These are phyloP conservation scores for Xylaria grammica DNA, from an alignment of 495 filamentous ascomycete species.

Conservation along the genomic window DNA sequence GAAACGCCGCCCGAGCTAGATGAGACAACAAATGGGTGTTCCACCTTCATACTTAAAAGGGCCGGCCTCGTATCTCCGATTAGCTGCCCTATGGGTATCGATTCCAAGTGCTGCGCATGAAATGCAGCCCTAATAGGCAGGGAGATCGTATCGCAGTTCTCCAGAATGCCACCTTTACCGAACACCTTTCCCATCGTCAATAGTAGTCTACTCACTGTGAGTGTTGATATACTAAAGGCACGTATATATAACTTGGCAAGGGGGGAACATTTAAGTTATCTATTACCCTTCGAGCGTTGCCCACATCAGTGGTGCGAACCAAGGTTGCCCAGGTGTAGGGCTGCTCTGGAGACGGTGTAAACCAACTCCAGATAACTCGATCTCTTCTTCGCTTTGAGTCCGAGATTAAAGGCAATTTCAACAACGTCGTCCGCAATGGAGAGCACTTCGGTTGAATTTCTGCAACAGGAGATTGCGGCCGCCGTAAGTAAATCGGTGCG, in stretches of 20 bases:
- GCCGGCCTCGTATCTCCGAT: neutral
- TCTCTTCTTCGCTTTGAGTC: conserved; percentile 52
- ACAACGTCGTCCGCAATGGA: conserved; percentile 65
- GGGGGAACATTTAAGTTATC: conserved; percentile 28
- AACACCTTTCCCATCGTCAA: conserved; percentile 23
- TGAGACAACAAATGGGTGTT: conserved; percentile 22
- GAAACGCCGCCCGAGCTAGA: conserved; percentile 18
- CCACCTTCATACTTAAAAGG: conserved; percentile 11
- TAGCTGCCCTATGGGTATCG: neutral
- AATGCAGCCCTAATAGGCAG: conserved; percentile 64
- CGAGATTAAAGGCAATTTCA: conserved; percentile 65
- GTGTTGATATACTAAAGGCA: conserved; percentile 25
- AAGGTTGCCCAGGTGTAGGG: conserved; percentile 47
- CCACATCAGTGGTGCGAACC: conserved; percentile 45
- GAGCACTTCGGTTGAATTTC: conserved; percentile 62
- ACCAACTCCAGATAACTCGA: conserved; percentile 46
- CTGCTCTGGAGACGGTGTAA: conserved; percentile 12
- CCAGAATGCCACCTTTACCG: neutral
- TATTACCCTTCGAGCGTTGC: conserved; percentile 40
- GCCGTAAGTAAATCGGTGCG: conserved; percentile 68
- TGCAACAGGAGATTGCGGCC: conserved; percentile 62
- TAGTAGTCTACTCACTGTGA: conserved; percentile 46
- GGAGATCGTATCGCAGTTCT: conserved; percentile 51
- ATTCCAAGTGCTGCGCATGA: conserved; percentile 26
- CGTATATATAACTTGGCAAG: conserved; percentile 20